Base-by-base conservation (phyloP, 1,139 yeast species). In the Hyphopichia buzzinii region DNA sequence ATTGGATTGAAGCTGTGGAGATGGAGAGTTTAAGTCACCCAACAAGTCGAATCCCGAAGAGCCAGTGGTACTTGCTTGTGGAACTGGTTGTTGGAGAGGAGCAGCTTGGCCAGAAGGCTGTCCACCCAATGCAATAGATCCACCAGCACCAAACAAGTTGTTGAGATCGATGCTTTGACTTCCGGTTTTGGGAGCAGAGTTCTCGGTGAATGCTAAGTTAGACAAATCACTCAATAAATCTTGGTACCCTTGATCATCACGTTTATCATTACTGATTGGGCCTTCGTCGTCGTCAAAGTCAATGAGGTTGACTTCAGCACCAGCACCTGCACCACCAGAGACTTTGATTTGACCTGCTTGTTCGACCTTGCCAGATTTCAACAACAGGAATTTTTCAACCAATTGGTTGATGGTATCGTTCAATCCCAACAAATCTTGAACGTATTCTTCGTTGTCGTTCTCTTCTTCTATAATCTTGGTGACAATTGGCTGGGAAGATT, bases 401-500 rank as follows among this genome's bases (percentile, higher is more conserved):
- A 88, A 73, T 10, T 77, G 70, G 51, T 87, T 84, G 45, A 90
- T 84, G 41, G 77, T 76, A 55, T 88, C 97, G 56, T 88, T 88
- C 42, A 92, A 70, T 19, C 72, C 72, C 38, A 87, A 68, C 40
- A 92, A 67, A 41, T 78, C 81, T 36, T 70, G 71, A 31, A 88
- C 85, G 13, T 85, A 78, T 17, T 71, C 81, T 46, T 79, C 87
- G 50, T 84, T 82, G 17, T 59, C 66, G 34, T 49, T 52, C 33
- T 79, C 79, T 49, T 84, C 89, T 54, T 86, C 95, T 44, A 89
- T 80, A 52, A 94, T 84, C 50, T 82, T 84, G 55, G 85, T 86
- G 47, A 92, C 77, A 52, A 86, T 89, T 29, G 97, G 96, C 53
- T 84, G 90, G 19, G 96, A 81, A 36, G 82, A 81, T 58, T 86